Conservation (phyloP, 2,329 filamentous ascomycete species). For the Colletotrichum higginsianum region DNA sequence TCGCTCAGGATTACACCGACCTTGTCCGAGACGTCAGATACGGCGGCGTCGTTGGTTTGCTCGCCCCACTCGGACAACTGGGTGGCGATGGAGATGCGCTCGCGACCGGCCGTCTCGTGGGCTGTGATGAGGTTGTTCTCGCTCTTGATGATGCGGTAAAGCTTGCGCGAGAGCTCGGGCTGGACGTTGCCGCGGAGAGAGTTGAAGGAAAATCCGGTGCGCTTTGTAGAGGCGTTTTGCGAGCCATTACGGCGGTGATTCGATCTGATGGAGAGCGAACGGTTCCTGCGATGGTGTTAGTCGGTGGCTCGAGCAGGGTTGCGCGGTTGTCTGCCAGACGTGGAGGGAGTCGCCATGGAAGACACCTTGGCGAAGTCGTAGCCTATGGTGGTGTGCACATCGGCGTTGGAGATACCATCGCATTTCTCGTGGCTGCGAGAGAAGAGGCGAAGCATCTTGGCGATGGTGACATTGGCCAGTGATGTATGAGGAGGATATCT, state of each 20-base stretch:
- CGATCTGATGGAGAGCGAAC: slow-evolving; percentile 81
- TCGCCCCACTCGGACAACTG: slow-evolving; percentile 98
- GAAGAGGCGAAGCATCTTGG: slow-evolving; percentile 36
- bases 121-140: slow-evolving; percentile 90
- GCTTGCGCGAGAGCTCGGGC: slow-evolving; percentile 88
- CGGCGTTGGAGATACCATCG: not conserved
- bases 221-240: slow-evolving; percentile 55
- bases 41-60: slow-evolving; percentile 86
- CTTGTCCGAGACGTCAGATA: slow-evolving; percentile 95
- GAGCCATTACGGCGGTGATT: slow-evolving; percentile 64
- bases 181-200: slow-evolving; percentile 89
- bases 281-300: slow-evolving; percentile 69
- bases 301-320: not conserved
- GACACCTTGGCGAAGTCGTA: not conserved
- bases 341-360: slow-evolving; percentile 1
- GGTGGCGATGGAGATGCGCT: slow-evolving; percentile 86
- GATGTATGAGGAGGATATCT: slow-evolving; percentile 11
- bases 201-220: slow-evolving; percentile 79
- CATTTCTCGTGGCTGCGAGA: slow-evolving; percentile 26
- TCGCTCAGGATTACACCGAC: slow-evolving; percentile 92
- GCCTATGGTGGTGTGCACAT: not conserved
- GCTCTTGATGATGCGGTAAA: slow-evolving; percentile 94
- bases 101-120: slow-evolving; percentile 87
- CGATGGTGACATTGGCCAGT: not conserved
- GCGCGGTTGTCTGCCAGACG: slow-evolving; percentile 5